Evolutionary conservation across 306 rosid genomes (phyloP).

Genomic region (Castanea crenata): DNA sequence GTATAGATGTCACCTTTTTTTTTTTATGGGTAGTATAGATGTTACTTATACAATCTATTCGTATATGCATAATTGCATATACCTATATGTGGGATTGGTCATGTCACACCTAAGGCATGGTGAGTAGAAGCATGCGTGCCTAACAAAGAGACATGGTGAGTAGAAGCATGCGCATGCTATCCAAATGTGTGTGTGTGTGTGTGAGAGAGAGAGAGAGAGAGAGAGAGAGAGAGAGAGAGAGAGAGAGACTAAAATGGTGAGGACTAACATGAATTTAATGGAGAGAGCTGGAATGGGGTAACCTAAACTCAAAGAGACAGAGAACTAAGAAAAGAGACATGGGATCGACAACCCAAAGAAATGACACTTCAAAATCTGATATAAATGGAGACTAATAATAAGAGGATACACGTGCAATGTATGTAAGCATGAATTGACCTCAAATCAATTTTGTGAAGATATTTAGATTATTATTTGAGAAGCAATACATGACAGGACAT

Average conservation of each 20-base stretch:
- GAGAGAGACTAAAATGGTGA: background rate
- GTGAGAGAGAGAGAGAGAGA: background rate
- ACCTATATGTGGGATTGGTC: background rate
- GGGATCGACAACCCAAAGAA: background rate
- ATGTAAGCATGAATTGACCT: conserved; percentile 3
- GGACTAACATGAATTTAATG: no score
- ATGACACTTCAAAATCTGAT: background rate
- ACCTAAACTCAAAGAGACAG: background rate
- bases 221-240: background rate
- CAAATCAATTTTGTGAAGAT: background rate
- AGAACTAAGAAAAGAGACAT: background rate
- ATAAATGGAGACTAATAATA: conserved; percentile 10
- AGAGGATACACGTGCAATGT: conserved; percentile 20
- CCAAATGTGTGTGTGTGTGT: background rate
- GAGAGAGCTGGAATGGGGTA: background rate
- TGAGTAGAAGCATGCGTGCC: background rate
- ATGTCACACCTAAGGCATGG: background rate
- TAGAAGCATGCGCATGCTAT: background rate
- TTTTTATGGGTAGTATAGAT: background rate
- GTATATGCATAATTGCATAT: background rate
- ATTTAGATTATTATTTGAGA: no score
- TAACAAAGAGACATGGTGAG: background rate
- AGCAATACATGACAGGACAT: background rate
- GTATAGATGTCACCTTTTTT: background rate
- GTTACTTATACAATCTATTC: background rate